Conservation (phyloP, 108 stramenopile genomes). For the Aurantiochytrium sp. region DNA sequence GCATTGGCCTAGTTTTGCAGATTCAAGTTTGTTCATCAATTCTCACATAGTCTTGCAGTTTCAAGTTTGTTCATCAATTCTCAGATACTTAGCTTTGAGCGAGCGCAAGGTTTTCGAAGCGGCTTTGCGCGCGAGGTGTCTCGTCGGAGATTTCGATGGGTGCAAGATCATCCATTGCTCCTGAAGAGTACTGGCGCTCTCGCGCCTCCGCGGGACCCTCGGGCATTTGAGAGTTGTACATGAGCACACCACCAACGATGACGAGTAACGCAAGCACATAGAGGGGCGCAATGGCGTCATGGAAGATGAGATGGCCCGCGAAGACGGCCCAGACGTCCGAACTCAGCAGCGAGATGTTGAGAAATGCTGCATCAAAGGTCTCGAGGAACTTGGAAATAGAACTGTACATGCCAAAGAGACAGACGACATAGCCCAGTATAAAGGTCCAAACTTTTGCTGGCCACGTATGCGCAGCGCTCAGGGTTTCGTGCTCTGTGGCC, state of each 20-base stretch:
- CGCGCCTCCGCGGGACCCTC: conserved; percentile 16
- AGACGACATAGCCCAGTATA: conserved; percentile 49
- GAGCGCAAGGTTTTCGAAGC: too few relatives aligned
- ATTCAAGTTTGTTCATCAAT: neutral
- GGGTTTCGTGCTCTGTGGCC: conserved; percentile 55
- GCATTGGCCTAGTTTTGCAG: too few relatives aligned
- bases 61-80: neutral
- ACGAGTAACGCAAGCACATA: conserved; percentile 73
- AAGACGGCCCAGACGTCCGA: conserved; percentile 83
- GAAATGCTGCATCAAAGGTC: conserved; percentile 44
- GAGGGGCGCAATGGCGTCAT: conserved; percentile 57
- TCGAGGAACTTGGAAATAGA: conserved; percentile 59
- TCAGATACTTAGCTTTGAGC: too few relatives aligned
- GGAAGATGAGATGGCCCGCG: conserved; percentile 68
- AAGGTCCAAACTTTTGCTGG: conserved; percentile 28
- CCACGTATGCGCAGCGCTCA: conserved; percentile 38
- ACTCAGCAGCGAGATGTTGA: conserved; percentile 72
- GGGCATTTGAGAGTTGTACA: conserved; percentile 78
- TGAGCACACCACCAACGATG: conserved; percentile 67
- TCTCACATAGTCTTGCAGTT: neutral
- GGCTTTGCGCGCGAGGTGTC: too few relatives aligned
- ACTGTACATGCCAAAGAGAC: conserved; percentile 48
- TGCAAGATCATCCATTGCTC: neutral
- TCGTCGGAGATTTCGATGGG: too few relatives aligned
- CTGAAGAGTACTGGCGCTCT: neutral